These are phyloP conservation scores for Cucumis hystrix DNA, from an alignment of 306 rosid genomes.

Conservation along the genomic window DNA sequence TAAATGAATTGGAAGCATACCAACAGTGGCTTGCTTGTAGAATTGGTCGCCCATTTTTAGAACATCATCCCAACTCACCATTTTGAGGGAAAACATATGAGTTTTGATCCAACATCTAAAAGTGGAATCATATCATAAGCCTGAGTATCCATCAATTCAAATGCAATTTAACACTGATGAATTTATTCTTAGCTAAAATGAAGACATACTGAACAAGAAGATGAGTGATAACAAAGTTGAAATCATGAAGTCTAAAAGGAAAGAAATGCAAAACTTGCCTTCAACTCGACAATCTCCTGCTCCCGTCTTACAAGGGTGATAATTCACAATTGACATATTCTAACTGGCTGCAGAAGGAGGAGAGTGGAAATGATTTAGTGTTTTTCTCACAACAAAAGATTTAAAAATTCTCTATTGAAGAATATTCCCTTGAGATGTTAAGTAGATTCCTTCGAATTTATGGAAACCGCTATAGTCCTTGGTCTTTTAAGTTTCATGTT, in stretches of 20 bases:
- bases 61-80: no score
- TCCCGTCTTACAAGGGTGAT: slow-evolving; percentile 89
- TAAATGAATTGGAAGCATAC: slow-evolving; percentile 16
- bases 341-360: not conserved
- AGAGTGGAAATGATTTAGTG: not conserved
- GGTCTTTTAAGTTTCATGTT: no score
- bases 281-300: slow-evolving; percentile 89
- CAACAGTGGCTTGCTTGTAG: slow-evolving; percentile 70
- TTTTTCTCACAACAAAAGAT: not conserved
- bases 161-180: not conserved
- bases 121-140: not conserved
- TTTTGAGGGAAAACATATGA: slow-evolving; percentile 49
- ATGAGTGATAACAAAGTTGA: no score
- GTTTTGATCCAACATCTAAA: slow-evolving; percentile 52
- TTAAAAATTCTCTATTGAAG: not conserved
- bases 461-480: no score
- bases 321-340: slow-evolving; percentile 13
- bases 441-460: not conserved
- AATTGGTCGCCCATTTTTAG: slow-evolving; percentile 55
- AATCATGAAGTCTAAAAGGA: no score
- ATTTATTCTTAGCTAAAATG: no score
- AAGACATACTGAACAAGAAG: no score
- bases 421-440: not conserved
- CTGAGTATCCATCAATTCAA: not conserved
- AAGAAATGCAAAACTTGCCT: no score